Percentiles rank a stretch among this genome's conserved stretches.
Conservation (phyloP, 768 basidiomycete species). For the Floccularia luteovirens region DNA sequence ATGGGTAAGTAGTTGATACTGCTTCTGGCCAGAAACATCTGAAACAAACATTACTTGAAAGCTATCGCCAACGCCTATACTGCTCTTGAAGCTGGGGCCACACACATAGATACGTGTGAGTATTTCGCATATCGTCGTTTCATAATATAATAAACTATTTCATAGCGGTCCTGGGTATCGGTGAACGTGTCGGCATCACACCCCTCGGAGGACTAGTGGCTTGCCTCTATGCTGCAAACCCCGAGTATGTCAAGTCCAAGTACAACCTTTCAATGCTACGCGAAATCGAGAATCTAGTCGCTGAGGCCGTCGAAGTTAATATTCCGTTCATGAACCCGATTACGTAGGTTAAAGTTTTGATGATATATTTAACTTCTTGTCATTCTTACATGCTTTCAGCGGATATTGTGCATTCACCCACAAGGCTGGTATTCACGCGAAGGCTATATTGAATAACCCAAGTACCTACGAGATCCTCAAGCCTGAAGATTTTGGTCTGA, state of each 20-base stretch:
- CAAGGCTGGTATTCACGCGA: conserved; percentile 99
- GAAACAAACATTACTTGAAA: conserved; percentile 14
- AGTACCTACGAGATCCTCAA: conserved; percentile 99
- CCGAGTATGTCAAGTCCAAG: conserved; percentile 99
- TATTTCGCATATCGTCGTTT: conserved; percentile 5
- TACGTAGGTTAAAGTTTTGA: conserved; percentile 47
- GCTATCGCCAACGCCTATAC: conserved; percentile 98
- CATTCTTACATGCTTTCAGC: conserved; percentile 28
- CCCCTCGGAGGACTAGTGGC: conserved; percentile 96
- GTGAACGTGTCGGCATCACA: conserved; percentile 98
- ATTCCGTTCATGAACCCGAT: conserved; percentile 97
- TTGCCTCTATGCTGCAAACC: conserved; percentile 93
- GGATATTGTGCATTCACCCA: conserved; percentile 99
- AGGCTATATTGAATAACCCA: conserved; percentile 99
- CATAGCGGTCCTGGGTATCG: conserved; percentile 89
- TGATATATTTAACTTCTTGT: conserved; percentile 1
- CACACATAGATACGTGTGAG: conserved; percentile 96
- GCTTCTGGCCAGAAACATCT: not conserved
- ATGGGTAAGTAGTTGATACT: conserved; percentile 66
- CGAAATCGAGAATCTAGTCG: conserved; percentile 98
- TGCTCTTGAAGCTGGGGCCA: conserved; percentile 97
- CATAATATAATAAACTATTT: conserved; percentile 5
- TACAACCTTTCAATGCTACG: conserved; percentile 97
- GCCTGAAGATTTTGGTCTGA: conserved; percentile 98
- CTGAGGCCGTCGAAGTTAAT: conserved; percentile 96